phyloP scores from a whole-genome alignment of 2,329 filamentous ascomycete species.

The Lomentospora prolificans region DNA sequence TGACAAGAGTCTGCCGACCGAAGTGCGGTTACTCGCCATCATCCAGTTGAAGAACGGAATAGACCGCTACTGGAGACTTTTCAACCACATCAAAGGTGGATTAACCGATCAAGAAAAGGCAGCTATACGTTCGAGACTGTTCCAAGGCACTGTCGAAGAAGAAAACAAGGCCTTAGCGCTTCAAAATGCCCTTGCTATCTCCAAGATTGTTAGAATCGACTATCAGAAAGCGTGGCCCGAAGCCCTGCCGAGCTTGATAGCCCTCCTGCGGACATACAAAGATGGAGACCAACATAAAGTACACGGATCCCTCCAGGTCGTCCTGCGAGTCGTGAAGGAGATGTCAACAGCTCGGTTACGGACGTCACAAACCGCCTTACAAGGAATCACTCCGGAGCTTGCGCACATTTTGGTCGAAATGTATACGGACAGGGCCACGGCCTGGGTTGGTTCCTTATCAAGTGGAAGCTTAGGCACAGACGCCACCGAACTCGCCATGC shows the following conservation, averaged over 20 bases:
- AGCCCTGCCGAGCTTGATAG: constrained; percentile 49
- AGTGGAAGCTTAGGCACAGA: constrained; percentile 45
- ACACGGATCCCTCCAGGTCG: constrained; percentile 61
- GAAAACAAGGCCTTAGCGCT: constrained; percentile 65
- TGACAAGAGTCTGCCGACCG: constrained; percentile 63
- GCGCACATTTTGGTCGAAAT: constrained; percentile 70
- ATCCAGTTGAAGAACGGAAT: constrained; percentile 96
- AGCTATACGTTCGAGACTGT: constrained; percentile 62
- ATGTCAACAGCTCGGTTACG: constrained; percentile 69
- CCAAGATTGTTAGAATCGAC: constrained; percentile 83
- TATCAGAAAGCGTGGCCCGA: constrained; percentile 79
- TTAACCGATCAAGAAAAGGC: constrained; percentile 67
- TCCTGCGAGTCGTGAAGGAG: constrained; percentile 86
- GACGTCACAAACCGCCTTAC: constrained; percentile 64
- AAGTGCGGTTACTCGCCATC: constrained; percentile 79
- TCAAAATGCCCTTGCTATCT: constrained; percentile 79
- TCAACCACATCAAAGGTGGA: constrained; percentile 49
- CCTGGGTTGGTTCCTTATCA: constrained; percentile 56
- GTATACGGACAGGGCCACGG: constrained; percentile 62
- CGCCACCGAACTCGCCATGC: constrained; percentile 53
- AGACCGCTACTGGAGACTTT: constrained; percentile 80
- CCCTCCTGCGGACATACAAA: constrained; percentile 49
- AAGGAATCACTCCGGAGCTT: constrained; percentile 71
- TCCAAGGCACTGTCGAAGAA: constrained; percentile 71
- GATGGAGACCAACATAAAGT: constrained; percentile 56